These are phyloP conservation scores for Urtica urens DNA, from an alignment of 306 rosid genomes.

Conservation along the genomic window DNA sequence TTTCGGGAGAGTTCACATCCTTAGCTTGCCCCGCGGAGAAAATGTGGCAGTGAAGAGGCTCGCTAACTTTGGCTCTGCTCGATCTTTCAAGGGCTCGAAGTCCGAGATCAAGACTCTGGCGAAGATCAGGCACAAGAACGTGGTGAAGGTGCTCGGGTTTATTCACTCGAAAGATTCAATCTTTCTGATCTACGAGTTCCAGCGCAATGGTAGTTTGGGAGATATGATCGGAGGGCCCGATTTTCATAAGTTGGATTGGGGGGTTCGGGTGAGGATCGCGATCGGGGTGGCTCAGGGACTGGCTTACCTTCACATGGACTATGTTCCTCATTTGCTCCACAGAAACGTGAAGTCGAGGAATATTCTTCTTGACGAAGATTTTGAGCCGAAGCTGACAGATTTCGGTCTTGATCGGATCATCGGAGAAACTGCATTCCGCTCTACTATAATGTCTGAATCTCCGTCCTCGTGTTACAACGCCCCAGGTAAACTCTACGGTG, in stretches of 20 bases:
- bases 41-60: slow-evolving; percentile 76
- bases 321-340: slow-evolving; percentile 81
- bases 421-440: slow-evolving; percentile 77
- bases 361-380: slow-evolving; percentile 62
- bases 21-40: slow-evolving; percentile 75
- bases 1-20: slow-evolving; percentile 60
- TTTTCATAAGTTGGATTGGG: slow-evolving; percentile 62
- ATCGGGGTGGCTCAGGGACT: slow-evolving; percentile 84
- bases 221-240: slow-evolving; percentile 47
- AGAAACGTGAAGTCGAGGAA: slow-evolving; percentile 78
- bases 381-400: slow-evolving; percentile 84
- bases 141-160: slow-evolving; percentile 75
- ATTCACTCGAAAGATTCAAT: slow-evolving; percentile 76
- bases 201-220: slow-evolving; percentile 70
- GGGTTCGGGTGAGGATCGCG: slow-evolving; percentile 59
- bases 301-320: slow-evolving; percentile 84
- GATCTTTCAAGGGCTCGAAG: slow-evolving; percentile 61
- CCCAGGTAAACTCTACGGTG: slow-evolving; percentile 91
- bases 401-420: slow-evolving; percentile 65
- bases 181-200: slow-evolving; percentile 68
- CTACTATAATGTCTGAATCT: slow-evolving; percentile 63
- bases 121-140: slow-evolving; percentile 81
- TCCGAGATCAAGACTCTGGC: slow-evolving; percentile 78
- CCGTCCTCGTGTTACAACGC: slow-evolving; percentile 72
- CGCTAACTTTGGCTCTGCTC: slow-evolving; percentile 60